These are phyloP conservation scores for Raddia distichophylla DNA, from an alignment of 176 grass and related monocot genomes.

Conservation along the genomic window DNA sequence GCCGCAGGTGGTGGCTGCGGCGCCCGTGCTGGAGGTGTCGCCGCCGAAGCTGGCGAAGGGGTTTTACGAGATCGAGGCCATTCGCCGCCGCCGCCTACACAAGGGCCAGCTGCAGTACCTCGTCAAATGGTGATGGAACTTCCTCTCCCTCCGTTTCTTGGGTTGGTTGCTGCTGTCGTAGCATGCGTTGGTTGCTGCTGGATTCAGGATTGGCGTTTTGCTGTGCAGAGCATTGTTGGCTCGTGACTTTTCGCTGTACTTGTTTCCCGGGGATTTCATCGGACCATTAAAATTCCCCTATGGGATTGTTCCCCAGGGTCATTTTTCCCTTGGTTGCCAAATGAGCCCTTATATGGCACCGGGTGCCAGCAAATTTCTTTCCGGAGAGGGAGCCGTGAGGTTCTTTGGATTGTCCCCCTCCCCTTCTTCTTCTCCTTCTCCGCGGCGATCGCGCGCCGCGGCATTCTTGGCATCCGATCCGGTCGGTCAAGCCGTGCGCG, in stretches of 20 bases:
- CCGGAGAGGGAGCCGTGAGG: background rate
- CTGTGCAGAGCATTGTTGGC: background rate
- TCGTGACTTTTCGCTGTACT: background rate
- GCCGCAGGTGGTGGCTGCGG: background rate
- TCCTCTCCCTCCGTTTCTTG: background rate
- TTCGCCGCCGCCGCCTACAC: slow-evolving; percentile 74
- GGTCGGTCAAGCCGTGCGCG: background rate
- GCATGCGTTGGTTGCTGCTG: slow-evolving; percentile 14
- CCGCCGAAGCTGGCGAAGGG: slow-evolving; percentile 70
- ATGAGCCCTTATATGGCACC: no score
- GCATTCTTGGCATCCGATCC: slow-evolving; percentile 40
- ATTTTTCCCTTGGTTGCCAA: no score
- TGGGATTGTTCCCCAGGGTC: no score
- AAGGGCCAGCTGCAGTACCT: no score
- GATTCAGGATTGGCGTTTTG: slow-evolving; percentile 1
- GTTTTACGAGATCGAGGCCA: slow-evolving; percentile 87
- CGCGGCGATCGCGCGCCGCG: background rate
- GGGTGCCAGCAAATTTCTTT: no score
- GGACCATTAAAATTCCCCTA: no score
- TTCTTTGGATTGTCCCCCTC: background rate
- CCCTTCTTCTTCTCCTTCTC: background rate
- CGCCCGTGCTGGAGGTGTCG: background rate
- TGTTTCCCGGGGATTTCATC: no score
- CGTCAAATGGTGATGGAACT: slow-evolving; percentile 68
- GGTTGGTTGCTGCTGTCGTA: background rate